Conservation (phyloP, 495 filamentous ascomycete genomes). For the Trichoderma erinaceum region DNA sequence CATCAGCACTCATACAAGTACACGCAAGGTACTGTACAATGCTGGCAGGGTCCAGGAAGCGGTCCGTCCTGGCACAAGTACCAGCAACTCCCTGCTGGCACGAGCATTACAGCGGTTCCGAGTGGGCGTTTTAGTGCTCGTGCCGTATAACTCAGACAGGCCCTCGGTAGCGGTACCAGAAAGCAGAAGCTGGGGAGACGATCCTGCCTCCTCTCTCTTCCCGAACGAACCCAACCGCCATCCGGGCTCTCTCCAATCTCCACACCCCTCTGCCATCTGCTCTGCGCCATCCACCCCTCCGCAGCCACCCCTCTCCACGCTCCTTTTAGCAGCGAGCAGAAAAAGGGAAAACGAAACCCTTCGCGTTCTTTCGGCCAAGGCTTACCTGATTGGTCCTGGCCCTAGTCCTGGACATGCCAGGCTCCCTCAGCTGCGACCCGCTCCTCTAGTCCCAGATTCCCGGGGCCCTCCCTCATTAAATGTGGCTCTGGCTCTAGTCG, state of each 20-base stretch:
- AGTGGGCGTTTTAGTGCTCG: no score
- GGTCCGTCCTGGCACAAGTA: neutral
- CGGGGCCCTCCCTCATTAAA: conserved; percentile 2
- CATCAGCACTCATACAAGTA: no score
- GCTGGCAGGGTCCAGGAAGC: neutral
- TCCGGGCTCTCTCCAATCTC: neutral
- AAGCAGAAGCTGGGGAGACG: conserved; percentile 4
- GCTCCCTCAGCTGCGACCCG: conserved; percentile 14
- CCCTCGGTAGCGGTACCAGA: neutral
- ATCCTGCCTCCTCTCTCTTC: conserved; percentile 4
- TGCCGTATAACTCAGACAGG: neutral
- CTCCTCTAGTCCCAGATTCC: conserved; percentile 8
- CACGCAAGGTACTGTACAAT: no score
- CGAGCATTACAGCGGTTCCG: neutral
- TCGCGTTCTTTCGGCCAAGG: conserved; percentile 5
- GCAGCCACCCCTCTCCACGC: neutral
- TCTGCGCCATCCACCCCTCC: neutral
- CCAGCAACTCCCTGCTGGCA: neutral
- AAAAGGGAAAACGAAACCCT: neutral
- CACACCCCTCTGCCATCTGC: neutral
- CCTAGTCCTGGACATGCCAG: conserved; percentile 6
- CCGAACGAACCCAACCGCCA: conserved; percentile 10
- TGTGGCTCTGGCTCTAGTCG: neutral
- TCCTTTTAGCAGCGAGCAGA: neutral
- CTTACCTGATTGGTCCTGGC: conserved; percentile 9